Percentiles rank a stretch among this genome's conserved stretches.
Evolutionary conservation across 73 alveolate species (phyloP).

Genomic region (Tetrahymena borealis): DNA sequence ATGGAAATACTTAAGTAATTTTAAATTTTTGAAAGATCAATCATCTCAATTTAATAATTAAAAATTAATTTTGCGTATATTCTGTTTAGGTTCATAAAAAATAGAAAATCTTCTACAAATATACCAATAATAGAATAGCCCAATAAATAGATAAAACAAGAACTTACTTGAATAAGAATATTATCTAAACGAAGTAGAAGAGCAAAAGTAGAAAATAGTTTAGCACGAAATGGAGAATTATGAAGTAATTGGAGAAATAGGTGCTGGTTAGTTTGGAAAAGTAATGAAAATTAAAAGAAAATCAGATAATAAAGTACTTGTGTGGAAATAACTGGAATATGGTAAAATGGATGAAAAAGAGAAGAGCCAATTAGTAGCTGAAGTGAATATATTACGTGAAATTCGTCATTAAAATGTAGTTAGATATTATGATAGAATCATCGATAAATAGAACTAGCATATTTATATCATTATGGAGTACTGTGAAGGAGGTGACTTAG

Average conservation of each 20-base stretch:
- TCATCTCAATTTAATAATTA: background rate
- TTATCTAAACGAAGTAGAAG: background rate
- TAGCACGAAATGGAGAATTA: slow-evolving; percentile 76
- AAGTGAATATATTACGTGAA: slow-evolving; percentile 84
- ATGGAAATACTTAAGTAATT: background rate
- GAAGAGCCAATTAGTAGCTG: slow-evolving; percentile 82
- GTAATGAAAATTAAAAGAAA: slow-evolving; percentile 77
- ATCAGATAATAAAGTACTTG: slow-evolving; percentile 65
- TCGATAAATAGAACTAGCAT: slow-evolving; percentile 79
- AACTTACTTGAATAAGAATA: background rate
- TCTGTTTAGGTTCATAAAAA: too few relatives aligned
- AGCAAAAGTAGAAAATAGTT: background rate
- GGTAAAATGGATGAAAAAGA: slow-evolving; percentile 85
- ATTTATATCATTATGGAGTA: slow-evolving; percentile 89
- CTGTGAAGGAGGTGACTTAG: slow-evolving; percentile 95
- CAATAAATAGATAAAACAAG: background rate
- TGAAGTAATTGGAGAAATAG: slow-evolving; percentile 74
- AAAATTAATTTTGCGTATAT: background rate
- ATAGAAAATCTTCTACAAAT: too few relatives aligned
- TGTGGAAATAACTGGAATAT: slow-evolving; percentile 87
- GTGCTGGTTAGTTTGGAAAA: slow-evolving; percentile 88
- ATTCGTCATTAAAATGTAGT: slow-evolving; percentile 74
- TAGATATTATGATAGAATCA: slow-evolving; percentile 80
- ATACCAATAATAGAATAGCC: background rate
- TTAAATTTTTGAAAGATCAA: background rate